Percentiles rank a stretch among this genome's conserved stretches.
phyloP scores from a whole-genome alignment of 495 filamentous ascomycete species.

The Penicillium lagena region DNA sequence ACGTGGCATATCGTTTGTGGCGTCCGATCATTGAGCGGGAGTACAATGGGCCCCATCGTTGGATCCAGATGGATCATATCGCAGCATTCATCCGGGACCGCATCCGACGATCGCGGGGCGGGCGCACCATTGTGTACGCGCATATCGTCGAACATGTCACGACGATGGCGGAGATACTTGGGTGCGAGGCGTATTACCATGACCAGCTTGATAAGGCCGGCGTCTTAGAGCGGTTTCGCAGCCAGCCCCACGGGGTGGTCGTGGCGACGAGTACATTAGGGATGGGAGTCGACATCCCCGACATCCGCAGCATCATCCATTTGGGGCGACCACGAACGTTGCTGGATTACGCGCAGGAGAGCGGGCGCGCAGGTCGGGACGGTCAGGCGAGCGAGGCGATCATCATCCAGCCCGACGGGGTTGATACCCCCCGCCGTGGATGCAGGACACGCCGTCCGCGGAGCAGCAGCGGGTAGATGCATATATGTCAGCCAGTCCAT shows the following conservation, averaged over 20 bases:
- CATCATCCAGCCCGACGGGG: too few relatives aligned
- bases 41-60: neutral
- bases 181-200: conserved; percentile 4
- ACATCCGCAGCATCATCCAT: conserved; percentile 15
- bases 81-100: too few relatives aligned
- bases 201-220: neutral
- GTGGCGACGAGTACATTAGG: conserved; percentile 16
- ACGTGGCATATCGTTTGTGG: neutral
- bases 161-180: neutral
- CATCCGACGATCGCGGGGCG: neutral
- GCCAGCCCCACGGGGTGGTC: conserved; percentile 1
- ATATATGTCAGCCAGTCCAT: too few relatives aligned
- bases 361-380: conserved; percentile 14
- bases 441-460: too few relatives aligned
- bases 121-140: conserved; percentile 4
- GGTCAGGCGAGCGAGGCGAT: neutral
- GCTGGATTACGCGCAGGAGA: conserved; percentile 19
- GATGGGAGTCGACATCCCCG: conserved; percentile 14
- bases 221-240: conserved; percentile 6
- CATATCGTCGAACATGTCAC: neutral
- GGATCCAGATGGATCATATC: neutral
- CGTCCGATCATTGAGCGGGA: neutral
- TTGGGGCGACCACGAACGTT: conserved; percentile 4
- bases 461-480: too few relatives aligned
- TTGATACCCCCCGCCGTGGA: too few relatives aligned